phyloP scores from a whole-genome alignment of 352 stramenopile genomes.

The Phytophthora pini region DNA sequence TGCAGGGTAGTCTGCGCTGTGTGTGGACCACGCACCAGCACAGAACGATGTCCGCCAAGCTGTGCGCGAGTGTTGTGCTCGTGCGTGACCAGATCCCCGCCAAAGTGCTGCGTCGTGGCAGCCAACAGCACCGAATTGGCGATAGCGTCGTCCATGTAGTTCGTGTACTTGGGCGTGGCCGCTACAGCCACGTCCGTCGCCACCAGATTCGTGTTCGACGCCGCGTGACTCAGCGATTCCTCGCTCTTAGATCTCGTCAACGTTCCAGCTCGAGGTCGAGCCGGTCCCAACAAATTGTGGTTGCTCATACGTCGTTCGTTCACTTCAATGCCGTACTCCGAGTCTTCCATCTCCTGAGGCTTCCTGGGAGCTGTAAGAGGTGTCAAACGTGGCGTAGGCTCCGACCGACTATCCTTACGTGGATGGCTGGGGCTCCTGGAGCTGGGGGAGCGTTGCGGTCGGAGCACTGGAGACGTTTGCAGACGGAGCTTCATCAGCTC shows the following conservation, averaged over 20 bases:
- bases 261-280: conserved; percentile 54
- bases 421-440: conserved; percentile 9
- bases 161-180: conserved; percentile 68
- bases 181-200: conserved; percentile 21
- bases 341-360: conserved; percentile 67
- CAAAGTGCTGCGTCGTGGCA: conserved; percentile 87
- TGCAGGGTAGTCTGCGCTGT: conserved; percentile 42
- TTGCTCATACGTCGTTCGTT: conserved; percentile 41
- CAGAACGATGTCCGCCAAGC: conserved; percentile 74
- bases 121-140: conserved; percentile 77
- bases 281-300: conserved; percentile 36
- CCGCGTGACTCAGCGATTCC: conserved; percentile 53
- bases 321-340: conserved; percentile 75
- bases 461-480: conserved; percentile 51
- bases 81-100: conserved; percentile 80
- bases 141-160: conserved; percentile 73
- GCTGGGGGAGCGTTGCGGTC: conserved; percentile 35
- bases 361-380: conserved; percentile 44
- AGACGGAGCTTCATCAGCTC: conserved; percentile 71
- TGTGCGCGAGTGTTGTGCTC: conserved; percentile 78
- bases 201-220: conserved; percentile 17
- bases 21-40: conserved; percentile 50
- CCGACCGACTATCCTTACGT: conserved; percentile 31
- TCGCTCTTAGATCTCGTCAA: conserved; percentile 79
- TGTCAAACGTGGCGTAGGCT: conserved; percentile 31